A percentile compares a stretch with the other conserved stretches of the same genome.
phyloP scores from a whole-genome alignment of 257 asterid species.

The Leptodermis oblonga region DNA sequence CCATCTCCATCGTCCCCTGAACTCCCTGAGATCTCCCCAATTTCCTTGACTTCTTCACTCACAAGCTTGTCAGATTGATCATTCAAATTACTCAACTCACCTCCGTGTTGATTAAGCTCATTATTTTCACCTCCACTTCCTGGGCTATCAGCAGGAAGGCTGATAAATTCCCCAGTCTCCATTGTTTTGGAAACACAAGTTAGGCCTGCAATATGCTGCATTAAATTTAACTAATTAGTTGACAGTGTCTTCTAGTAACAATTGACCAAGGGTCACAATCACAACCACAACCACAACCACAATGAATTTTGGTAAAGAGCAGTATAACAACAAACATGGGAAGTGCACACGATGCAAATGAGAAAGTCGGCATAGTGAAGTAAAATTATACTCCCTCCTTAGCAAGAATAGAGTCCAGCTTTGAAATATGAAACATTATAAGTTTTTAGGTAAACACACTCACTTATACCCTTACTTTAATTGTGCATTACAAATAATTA shows the following conservation, averaged over 20 bases:
- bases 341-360: too few species aligned
- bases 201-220: constrained; percentile 13
- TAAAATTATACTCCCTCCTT: neutral
- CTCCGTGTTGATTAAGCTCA: constrained; percentile 25
- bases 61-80: constrained; percentile 27
- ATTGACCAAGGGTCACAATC: neutral
- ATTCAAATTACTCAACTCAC: constrained; percentile 27
- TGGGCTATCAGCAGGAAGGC: constrained; percentile 40
- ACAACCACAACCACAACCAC: neutral
- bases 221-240: neutral
- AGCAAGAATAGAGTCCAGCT: neutral
- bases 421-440: neutral
- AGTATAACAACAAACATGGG: neutral
- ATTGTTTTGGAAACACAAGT: constrained; percentile 24
- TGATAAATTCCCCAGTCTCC: constrained; percentile 55
- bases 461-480: neutral
- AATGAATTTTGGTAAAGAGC: neutral
- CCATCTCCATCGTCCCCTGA: constrained; percentile 28
- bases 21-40: constrained; percentile 29
- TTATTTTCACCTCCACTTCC: constrained; percentile 37
- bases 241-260: neutral
- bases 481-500: neutral
- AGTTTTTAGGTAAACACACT: neutral
- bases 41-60: constrained; percentile 29
- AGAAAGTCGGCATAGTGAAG: neutral